These are phyloP conservation scores for Ceratobasidium sp. DNA, from an alignment of 1,284 basidiomycete species.

Conservation along the genomic window DNA sequence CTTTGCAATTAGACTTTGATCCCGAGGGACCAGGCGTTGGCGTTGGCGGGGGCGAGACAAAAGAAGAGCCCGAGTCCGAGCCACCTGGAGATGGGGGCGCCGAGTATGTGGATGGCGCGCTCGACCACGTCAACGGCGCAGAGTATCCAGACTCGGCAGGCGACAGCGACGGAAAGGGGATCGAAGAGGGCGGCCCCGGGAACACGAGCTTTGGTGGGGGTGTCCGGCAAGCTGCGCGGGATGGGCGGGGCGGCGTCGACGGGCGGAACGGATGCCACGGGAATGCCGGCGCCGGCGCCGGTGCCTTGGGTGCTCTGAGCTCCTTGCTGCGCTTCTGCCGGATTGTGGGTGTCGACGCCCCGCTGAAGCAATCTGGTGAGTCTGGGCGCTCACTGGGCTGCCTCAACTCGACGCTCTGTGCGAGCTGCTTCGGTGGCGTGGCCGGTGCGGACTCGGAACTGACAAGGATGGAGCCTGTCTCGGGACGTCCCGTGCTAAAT, in stretches of 20 bases:
- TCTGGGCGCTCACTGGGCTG: neutral
- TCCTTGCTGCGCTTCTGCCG: slow-evolving; percentile 25
- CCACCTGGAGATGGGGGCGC: slow-evolving; percentile 8
- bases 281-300: neutral
- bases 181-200: slow-evolving; percentile 22
- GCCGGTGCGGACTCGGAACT: neutral
- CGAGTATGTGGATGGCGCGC: slow-evolving; percentile 10
- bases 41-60: slow-evolving; percentile 34
- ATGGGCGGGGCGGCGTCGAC: slow-evolving; percentile 13
- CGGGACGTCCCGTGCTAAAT: slow-evolving; percentile 23
- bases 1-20: neutral
- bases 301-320: neutral
- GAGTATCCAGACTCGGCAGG: slow-evolving; percentile 25
- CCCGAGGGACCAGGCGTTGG: slow-evolving; percentile 24
- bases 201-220: neutral
- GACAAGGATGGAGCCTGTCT: neutral
- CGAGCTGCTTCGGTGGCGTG: neutral
- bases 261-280: slow-evolving; percentile 27
- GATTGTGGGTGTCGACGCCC: slow-evolving; percentile 29
- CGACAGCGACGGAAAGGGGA: slow-evolving; percentile 7
- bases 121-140: neutral
- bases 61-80: slow-evolving; percentile 34
- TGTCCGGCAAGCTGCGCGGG: neutral
- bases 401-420: neutral
- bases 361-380: neutral